Evolutionary conservation across 176 grass and related monocot species (phyloP), one percentile per base, ranked within the genome.

Genomic region (maize (Zea mays)): DNA sequence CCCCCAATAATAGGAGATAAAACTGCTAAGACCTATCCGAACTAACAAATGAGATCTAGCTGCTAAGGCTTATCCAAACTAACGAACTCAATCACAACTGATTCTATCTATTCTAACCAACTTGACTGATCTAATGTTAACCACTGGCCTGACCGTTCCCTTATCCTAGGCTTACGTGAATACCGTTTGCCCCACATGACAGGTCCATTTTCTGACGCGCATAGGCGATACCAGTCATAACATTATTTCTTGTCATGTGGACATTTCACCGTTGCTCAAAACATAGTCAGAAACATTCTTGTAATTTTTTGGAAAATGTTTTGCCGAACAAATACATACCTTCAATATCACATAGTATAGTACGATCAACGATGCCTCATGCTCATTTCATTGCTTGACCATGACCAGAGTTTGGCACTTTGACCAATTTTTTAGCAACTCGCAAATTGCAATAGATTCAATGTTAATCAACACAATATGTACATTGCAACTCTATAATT

Each of bases 221-320:
- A 27, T 27, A 27, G 27, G 27, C 27, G 27, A 27, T 27, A 27
- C 27, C 27, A 27, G 27, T 27, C 27, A 27, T 27, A 27, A 27
- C 27, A 27, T 27, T 27, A 27, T 58, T 58, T 42, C 4, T 21
- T 74, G 36, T 8, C 14, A 16, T 74, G 55, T 75, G 41, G 40
- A 62, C 57, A 71, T 35, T 71, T 58, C 10, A 62, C 41, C 17
- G 39, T 13, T 74, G 35, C 75, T 78, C 35, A 51, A 54, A 55
- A 12, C 49, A 79, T 68, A 68, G 36, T 43, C 34, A 7, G 27
- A 33, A 65, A 55, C 35, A 15, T 46, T 55, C 52, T 19, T 55
- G 17, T 55, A 17, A 8, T 55, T 17, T 17, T 7, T 67, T 43
- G n/a, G 48, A 27, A 79, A 17, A 67, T n/a, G 52, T 16, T 39